Evolutionary conservation across 768 basidiomycete genomes (phyloP).

Genomic region (Clitopilus passeckerianus): DNA sequence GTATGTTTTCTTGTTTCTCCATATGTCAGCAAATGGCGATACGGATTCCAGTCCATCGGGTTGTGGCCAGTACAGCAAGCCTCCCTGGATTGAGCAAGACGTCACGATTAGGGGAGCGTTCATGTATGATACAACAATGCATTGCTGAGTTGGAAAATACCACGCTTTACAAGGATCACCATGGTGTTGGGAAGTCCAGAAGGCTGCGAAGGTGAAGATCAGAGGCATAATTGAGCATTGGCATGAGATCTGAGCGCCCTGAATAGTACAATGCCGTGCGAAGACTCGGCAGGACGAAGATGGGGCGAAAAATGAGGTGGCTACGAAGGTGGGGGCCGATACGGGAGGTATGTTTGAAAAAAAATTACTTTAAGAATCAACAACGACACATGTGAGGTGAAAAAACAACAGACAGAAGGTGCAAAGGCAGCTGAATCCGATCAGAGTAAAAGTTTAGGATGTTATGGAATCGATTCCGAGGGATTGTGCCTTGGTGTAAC

Average conservation of each 20-base stretch:
- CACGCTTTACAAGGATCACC: background rate
- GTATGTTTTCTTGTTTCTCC: background rate
- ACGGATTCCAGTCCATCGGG: background rate
- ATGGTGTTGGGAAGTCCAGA: background rate
- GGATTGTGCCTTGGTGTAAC: background rate
- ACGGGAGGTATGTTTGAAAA: background rate
- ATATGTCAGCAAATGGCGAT: background rate
- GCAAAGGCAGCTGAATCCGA: background rate
- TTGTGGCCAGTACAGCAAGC: background rate
- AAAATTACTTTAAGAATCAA: background rate
- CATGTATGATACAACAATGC: background rate
- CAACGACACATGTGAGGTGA: background rate
- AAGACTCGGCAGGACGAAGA: background rate
- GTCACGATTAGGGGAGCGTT: background rate
- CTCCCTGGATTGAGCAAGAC: background rate
- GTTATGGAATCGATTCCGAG: background rate
- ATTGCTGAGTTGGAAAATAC: background rate
- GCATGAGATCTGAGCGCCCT: background rate
- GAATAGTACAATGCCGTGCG: background rate
- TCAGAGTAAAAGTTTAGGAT: background rate
- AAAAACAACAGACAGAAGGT: background rate
- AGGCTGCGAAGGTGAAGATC: background rate
- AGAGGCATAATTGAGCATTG: background rate
- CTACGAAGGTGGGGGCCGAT: conserved; percentile 1
- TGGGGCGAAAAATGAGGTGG: conserved; percentile 6